phyloP scores from a whole-genome alignment of 2,329 filamentous ascomycete species.

The Lecanicillium sp. region DNA sequence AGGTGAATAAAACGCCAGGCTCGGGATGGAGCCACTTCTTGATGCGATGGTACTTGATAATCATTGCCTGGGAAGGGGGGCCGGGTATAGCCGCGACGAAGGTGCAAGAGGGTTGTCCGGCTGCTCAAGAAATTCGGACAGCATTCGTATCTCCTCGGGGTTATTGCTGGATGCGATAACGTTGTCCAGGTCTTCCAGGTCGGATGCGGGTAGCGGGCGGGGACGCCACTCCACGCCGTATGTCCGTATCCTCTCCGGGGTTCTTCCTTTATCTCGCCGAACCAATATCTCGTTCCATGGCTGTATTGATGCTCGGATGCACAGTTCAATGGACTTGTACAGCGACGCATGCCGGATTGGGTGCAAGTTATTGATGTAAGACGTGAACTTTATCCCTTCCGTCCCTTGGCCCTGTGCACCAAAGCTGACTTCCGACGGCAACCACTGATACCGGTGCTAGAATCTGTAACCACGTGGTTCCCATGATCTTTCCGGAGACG shows the following conservation, averaged over 20 bases:
- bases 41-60: not conserved
- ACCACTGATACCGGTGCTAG: constrained; percentile 17
- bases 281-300: constrained; percentile 10
- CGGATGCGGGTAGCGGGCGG: not conserved
- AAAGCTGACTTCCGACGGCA: constrained; percentile 17
- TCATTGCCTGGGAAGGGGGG: not conserved
- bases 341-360: constrained; percentile 13
- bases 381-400: constrained; percentile 10
- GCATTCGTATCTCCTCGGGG: not conserved
- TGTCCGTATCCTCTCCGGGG: constrained; percentile 3
- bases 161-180: not conserved
- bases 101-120: not conserved
- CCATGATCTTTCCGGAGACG: not conserved
- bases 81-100: not conserved
- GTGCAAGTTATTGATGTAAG: constrained; percentile 18
- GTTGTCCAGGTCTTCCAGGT: not conserved
- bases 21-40: constrained; percentile 7
- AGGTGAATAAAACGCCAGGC: not conserved
- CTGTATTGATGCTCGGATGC: constrained; percentile 11
- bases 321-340: constrained; percentile 15
- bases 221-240: not conserved
- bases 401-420: constrained; percentile 3
- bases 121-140: not conserved
- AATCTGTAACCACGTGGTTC: not conserved
- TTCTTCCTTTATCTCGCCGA: constrained; percentile 1